Evolutionary conservation across 768 basidiomycete species (phyloP).

Genomic region (Serendipita vermifera): DNA sequence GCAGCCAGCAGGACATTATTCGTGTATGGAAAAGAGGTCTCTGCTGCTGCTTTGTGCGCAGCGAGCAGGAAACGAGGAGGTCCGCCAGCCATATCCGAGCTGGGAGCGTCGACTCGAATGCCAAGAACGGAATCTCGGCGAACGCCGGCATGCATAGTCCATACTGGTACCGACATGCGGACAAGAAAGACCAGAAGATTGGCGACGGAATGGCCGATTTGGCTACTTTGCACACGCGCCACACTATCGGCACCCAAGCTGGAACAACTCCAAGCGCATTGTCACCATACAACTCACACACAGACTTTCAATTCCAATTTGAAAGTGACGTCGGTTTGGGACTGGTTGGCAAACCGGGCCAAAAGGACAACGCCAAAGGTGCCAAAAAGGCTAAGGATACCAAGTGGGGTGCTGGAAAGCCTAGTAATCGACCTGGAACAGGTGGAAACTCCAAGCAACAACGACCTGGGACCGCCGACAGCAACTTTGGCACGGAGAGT

Average conservation of each 20-base stretch:
- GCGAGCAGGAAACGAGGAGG: background rate
- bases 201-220: background rate
- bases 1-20: constrained; percentile 8
- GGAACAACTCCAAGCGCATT: background rate
- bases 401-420: background rate
- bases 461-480: background rate
- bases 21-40: constrained; percentile 5
- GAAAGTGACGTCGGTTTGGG: constrained; percentile 3
- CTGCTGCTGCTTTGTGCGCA: background rate
- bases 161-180: background rate
- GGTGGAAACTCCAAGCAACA: background rate
- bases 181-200: background rate
- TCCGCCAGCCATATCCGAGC: background rate
- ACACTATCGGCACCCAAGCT: background rate
- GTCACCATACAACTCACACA: constrained; percentile 2
- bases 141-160: background rate
- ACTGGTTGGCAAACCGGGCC: background rate
- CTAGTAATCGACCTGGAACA: background rate
- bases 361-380: too few relatives aligned
- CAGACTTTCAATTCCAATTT: constrained; percentile 5
- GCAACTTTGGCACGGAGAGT: background rate
- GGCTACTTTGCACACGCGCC: background rate
- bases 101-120: background rate
- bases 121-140: background rate
- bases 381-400: background rate